Conservation (phyloP, 2,329 filamentous ascomycete species). For the Penicillium nordicum region DNA sequence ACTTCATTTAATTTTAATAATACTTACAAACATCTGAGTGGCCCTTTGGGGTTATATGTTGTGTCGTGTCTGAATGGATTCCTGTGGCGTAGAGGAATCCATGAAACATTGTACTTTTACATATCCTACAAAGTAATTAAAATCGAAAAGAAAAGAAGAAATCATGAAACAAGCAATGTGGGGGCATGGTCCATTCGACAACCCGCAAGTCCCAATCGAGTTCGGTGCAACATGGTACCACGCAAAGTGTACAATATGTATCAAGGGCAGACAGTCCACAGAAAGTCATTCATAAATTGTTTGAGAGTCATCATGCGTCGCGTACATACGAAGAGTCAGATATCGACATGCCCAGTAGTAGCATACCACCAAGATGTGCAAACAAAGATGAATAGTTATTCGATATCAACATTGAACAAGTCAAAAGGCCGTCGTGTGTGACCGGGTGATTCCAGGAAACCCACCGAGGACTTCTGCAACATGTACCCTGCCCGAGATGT, state of each 20-base stretch:
- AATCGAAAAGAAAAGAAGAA: too few species aligned
- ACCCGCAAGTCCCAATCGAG: slow-evolving; percentile 15
- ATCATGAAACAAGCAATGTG: too few species aligned
- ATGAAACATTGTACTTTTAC: too few species aligned
- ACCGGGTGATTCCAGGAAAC: neutral
- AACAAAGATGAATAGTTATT: too few species aligned
- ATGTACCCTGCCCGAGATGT: neutral
- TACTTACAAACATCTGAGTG: neutral
- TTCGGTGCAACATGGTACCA: slow-evolving; percentile 36
- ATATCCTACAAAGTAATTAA: too few species aligned
- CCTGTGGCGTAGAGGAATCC: neutral
- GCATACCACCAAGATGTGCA: neutral
- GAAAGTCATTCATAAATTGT: slow-evolving; percentile 57
- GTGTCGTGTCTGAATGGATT: neutral
- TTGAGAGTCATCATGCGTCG: slow-evolving; percentile 34
- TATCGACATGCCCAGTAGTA: slow-evolving; percentile 6
- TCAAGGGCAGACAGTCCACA: slow-evolving; percentile 55
- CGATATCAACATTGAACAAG: neutral
- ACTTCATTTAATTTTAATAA: neutral
- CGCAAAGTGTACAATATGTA: slow-evolving; percentile 54
- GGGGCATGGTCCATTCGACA: neutral
- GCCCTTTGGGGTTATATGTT: neutral
- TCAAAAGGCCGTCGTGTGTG: neutral
- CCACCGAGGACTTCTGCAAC: neutral
- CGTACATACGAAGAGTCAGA: slow-evolving; percentile 17